These are phyloP conservation scores for Fraxinus latifolia DNA, from an alignment of 305 asterid genomes.

Conservation along the genomic window DNA sequence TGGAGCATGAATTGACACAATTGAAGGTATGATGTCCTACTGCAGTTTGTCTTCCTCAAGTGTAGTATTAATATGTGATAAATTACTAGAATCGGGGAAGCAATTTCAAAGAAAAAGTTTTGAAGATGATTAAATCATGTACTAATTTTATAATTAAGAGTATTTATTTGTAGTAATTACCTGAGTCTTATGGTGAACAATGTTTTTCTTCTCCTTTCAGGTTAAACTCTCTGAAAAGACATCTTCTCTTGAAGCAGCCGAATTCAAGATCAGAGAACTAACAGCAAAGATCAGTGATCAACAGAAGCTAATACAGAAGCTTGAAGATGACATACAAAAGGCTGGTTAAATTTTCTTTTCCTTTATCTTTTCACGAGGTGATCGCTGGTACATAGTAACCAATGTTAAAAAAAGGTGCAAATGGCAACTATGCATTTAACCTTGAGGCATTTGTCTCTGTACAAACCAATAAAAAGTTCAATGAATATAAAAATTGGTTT, in stretches of 20 bases:
- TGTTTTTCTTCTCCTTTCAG: slow-evolving; percentile 40
- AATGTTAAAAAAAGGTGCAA: not conserved
- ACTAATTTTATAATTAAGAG: not conserved
- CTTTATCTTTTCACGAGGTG: slow-evolving; percentile 16
- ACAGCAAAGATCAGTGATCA: slow-evolving; percentile 67
- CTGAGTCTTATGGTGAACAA: slow-evolving; percentile 5
- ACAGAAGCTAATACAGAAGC: slow-evolving; percentile 87
- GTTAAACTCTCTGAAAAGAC: slow-evolving; percentile 81
- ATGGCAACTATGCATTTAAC: not conserved
- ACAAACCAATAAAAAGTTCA: not conserved
- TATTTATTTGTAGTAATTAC: not conserved
- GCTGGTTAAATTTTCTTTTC: slow-evolving; percentile 32
- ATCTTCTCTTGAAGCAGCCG: slow-evolving; percentile 80
- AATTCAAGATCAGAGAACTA: slow-evolving; percentile 63
- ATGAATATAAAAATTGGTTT: not conserved
- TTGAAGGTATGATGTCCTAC: slow-evolving; percentile 54
- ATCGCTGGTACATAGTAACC: slow-evolving; percentile 1
- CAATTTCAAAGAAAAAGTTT: slow-evolving; percentile 15
- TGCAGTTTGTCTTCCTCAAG: slow-evolving; percentile 10
- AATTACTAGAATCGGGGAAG: slow-evolving; percentile 7
- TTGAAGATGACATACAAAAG: slow-evolving; percentile 94
- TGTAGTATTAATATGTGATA: not conserved
- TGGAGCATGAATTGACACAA: slow-evolving; percentile 97
- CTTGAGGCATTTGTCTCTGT: not conserved
- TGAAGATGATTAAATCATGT: slow-evolving; percentile 11